Percentiles rank a stretch among this genome's conserved stretches.
phyloP scores from a whole-genome alignment of 495 filamentous ascomycete genomes.

The Penicillium coprophilum region DNA sequence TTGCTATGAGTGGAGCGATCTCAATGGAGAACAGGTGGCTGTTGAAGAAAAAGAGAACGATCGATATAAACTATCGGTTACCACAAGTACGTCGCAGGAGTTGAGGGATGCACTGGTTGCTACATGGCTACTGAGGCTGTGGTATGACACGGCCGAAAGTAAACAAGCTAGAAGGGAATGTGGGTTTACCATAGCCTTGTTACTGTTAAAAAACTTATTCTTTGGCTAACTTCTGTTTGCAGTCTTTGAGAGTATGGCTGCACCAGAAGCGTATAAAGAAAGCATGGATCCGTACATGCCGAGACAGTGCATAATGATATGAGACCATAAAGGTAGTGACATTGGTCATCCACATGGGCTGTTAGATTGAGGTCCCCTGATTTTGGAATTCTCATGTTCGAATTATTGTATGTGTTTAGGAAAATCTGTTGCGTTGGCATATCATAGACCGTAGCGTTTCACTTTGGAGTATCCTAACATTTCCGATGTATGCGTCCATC shows the following conservation, averaged over 20 bases:
- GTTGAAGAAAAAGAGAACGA: slow-evolving; percentile 13
- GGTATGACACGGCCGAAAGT: slow-evolving; percentile 22
- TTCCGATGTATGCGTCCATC: too few relatives aligned
- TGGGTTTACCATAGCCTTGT: neutral
- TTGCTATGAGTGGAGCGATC: slow-evolving; percentile 18
- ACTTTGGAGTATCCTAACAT: too few relatives aligned
- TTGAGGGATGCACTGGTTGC: slow-evolving; percentile 21
- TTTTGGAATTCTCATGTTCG: too few relatives aligned
- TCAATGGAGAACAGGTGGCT: slow-evolving; percentile 10
- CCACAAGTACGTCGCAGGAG: slow-evolving; percentile 5
- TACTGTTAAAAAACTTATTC: neutral
- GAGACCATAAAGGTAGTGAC: neutral
- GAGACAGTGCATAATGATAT: slow-evolving; percentile 2
- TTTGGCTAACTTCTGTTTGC: neutral
- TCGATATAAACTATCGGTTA: slow-evolving; percentile 12
- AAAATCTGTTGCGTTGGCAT: too few relatives aligned
- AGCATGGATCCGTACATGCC: slow-evolving; percentile 2
- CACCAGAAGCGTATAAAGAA: neutral
- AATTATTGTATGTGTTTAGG: too few relatives aligned
- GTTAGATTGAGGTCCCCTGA: too few relatives aligned
- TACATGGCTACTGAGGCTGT: slow-evolving; percentile 19
- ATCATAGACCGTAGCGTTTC: too few relatives aligned
- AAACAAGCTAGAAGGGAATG: slow-evolving; percentile 20
- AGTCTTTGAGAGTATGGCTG: slow-evolving; percentile 5
- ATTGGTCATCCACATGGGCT: too few relatives aligned